Conservation (phyloP, 345 rosid species). For the Ceriops tagal region DNA sequence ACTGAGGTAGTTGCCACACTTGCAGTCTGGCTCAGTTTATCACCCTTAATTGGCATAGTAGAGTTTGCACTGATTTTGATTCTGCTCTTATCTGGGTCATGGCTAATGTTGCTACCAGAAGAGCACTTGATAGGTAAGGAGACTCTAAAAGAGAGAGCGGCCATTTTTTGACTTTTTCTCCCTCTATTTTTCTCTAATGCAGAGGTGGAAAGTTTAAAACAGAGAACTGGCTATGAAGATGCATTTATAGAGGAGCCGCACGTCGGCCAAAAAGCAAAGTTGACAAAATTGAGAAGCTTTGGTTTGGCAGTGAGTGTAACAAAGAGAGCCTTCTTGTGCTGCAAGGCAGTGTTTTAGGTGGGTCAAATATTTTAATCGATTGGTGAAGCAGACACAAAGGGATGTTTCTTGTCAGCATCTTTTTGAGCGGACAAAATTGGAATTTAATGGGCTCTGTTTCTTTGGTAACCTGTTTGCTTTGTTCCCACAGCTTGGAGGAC, state of each 20-base stretch:
- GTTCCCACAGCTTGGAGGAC: no score
- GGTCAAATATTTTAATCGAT: neutral
- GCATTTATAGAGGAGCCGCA: conserved; percentile 27
- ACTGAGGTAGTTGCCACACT: conserved; percentile 24
- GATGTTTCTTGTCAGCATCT: neutral
- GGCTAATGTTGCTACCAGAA: conserved; percentile 5
- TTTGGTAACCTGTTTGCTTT: no score
- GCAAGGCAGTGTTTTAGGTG: neutral
- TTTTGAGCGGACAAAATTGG: no score
- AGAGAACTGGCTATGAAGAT: conserved; percentile 16
- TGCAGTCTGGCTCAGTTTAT: conserved; percentile 18
- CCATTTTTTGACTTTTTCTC: conserved; percentile 5
- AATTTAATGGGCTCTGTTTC: no score
- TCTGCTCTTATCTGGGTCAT: conserved; percentile 25
- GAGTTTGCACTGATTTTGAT: conserved; percentile 27
- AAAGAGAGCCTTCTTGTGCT: conserved; percentile 13
- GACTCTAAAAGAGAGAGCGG: conserved; percentile 24
- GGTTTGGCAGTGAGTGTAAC: conserved; percentile 13
- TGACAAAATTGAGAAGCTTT: conserved; percentile 12
- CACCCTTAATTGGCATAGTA: conserved; percentile 15
- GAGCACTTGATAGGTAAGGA: conserved; percentile 25
- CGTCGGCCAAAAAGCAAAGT: conserved; percentile 11
- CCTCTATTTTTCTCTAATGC: neutral
- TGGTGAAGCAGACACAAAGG: neutral
- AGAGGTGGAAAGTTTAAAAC: conserved; percentile 27